These are phyloP conservation scores for Oxytropis ochrocephala DNA, from an alignment of 306 rosid species.

Conservation along the genomic window DNA sequence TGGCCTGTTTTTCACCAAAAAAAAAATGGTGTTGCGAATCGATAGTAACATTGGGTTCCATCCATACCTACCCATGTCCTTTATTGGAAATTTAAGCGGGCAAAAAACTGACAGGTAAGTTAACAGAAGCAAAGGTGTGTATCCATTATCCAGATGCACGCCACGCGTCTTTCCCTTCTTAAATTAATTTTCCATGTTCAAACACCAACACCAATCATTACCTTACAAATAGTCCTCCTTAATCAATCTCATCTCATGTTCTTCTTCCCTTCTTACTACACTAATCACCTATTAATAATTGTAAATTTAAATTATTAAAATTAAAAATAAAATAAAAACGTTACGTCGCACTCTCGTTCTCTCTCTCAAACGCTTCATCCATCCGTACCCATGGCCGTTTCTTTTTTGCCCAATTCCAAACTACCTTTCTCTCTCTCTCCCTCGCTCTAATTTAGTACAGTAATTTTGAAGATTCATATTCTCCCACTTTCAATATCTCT, in stretches of 20 bases:
- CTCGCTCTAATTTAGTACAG: background rate
- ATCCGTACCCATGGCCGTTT: slow-evolving; percentile 44
- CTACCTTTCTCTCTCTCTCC: slow-evolving; percentile 24
- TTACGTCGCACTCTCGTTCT: background rate
- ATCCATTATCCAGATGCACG: background rate
- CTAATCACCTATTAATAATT: too few species aligned
- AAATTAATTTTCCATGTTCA: background rate
- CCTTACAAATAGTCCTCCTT: background rate
- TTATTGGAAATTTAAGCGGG: background rate
- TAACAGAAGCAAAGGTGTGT: background rate
- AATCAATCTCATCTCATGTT: background rate
- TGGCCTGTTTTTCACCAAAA: too few species aligned
- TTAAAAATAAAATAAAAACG: background rate
- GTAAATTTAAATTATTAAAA: background rate
- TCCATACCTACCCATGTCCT: background rate
- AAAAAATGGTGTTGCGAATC: too few species aligned
- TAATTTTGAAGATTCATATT: background rate
- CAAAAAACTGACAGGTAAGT: background rate
- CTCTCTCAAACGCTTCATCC: background rate
- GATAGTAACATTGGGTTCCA: background rate
- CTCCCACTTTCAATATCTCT: background rate
- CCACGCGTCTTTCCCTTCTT: slow-evolving; percentile 6
- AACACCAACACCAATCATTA: slow-evolving; percentile 9
- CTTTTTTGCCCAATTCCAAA: slow-evolving; percentile 31
- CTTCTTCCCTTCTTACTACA: background rate